phyloP scores from a whole-genome alignment of 73 alveolate species.

The Paraurostyla sp. region DNA sequence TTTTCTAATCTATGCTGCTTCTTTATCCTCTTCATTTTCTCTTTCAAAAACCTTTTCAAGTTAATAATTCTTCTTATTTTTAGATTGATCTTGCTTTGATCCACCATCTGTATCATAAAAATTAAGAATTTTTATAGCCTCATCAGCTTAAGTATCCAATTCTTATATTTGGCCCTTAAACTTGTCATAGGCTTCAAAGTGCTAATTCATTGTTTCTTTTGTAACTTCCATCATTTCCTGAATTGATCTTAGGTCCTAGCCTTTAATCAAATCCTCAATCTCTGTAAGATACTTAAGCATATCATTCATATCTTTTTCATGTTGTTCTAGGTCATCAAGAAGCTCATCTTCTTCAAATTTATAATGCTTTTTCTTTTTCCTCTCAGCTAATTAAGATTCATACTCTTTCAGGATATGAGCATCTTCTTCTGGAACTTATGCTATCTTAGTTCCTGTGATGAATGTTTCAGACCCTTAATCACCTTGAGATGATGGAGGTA shows the following conservation, averaged over 20 bases:
- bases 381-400: not conserved
- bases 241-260: conserved; percentile 16
- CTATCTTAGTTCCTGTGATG: not conserved
- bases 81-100: not conserved
- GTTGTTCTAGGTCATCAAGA: conserved; percentile 48
- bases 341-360: conserved; percentile 50
- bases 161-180: conserved; percentile 14
- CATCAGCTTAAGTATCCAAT: conserved; percentile 34
- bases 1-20: not conserved
- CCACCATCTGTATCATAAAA: conserved; percentile 6
- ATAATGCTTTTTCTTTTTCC: conserved; percentile 41
- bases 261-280: conserved; percentile 40
- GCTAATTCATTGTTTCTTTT: conserved; percentile 35
- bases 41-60: conserved; percentile 10
- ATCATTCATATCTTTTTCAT: conserved; percentile 55
- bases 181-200: conserved; percentile 44
- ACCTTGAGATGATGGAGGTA: too few species aligned
- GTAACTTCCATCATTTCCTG: conserved; percentile 54
- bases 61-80: not conserved
- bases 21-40: not conserved
- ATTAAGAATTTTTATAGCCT: conserved; percentile 9
- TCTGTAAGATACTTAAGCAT: conserved; percentile 40
- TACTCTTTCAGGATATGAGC: not conserved
- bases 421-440: conserved; percentile 37
- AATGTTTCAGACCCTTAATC: conserved; percentile 2